phyloP scores from a whole-genome alignment of 75 land plant genomes.

The Chamaecyparis obtusa region DNA sequence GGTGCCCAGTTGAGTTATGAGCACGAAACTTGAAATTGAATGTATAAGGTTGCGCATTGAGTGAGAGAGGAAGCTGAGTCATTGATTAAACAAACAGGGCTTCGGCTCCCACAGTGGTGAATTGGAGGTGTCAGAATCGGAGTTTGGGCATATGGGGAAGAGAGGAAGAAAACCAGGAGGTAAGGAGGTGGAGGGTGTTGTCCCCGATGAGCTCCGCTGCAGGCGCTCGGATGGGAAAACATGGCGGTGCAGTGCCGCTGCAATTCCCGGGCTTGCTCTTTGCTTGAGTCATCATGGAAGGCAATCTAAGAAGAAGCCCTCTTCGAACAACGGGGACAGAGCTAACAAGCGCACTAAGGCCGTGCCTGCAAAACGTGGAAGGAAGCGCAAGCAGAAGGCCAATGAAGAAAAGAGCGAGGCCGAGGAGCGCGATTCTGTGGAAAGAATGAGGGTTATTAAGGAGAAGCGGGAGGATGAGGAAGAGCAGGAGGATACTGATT shows the following conservation, averaged over 20 bases:
- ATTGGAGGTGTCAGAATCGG: not conserved
- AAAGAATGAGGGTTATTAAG: no score
- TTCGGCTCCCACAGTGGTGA: not conserved
- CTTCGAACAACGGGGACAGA: not conserved
- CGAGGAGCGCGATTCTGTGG: no score
- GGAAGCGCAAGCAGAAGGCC: not conserved
- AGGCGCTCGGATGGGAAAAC: constrained; percentile 31
- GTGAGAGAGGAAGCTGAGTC: not conserved
- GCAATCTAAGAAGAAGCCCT: not conserved
- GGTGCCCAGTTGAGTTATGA: no score
- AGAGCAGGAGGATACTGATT: no score
- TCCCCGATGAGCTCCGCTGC: constrained; percentile 70
- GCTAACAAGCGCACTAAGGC: not conserved
- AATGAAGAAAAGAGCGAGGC: not conserved
- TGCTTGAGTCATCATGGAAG: not conserved
- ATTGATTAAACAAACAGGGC: not conserved
- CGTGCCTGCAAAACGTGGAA: not conserved
- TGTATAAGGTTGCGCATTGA: not conserved
- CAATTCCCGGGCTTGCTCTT: not conserved
- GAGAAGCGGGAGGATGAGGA: no score
- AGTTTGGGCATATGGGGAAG: constrained; percentile 25
- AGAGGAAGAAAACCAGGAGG: no score
- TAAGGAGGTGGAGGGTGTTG: constrained; percentile 15
- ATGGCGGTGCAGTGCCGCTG: constrained; percentile 15
- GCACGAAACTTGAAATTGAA: no score